These are phyloP conservation scores for Exobasidium cylindrosporum DNA, from an alignment of 1,284 basidiomycete genomes.

Conservation along the genomic window DNA sequence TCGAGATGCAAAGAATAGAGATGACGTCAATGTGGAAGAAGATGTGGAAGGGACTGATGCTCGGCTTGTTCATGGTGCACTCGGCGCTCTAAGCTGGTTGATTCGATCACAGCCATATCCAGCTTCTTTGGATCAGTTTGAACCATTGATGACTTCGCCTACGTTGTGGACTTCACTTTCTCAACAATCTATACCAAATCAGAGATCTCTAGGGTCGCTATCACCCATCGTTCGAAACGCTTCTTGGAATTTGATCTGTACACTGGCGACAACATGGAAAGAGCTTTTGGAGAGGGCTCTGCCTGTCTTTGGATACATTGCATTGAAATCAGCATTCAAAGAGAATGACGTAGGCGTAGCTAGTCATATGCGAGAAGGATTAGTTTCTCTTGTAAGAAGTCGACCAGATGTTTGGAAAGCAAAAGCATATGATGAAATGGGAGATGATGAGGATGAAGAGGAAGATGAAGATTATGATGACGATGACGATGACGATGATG, in stretches of 20 bases:
- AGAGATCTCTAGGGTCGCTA: slow-evolving; percentile 29
- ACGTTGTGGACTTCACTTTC: slow-evolving; percentile 28
- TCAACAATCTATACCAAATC: slow-evolving; percentile 22
- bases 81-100: slow-evolving; percentile 34
- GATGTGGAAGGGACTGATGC: slow-evolving; percentile 43
- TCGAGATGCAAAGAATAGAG: slow-evolving; percentile 49
- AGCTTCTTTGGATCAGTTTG: slow-evolving; percentile 19
- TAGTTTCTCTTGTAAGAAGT: slow-evolving; percentile 39
- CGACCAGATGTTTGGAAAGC: slow-evolving; percentile 50
- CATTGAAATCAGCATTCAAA: slow-evolving; percentile 40
- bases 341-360: slow-evolving; percentile 40
- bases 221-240: slow-evolving; percentile 35
- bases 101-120: slow-evolving; percentile 6
- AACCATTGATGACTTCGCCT: slow-evolving; percentile 27
- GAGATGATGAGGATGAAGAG: slow-evolving; percentile 14
- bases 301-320: slow-evolving; percentile 21
- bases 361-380: slow-evolving; percentile 30
- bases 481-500: slow-evolving; percentile 20
- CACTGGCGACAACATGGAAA: not conserved
- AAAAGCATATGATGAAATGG: slow-evolving; percentile 22
- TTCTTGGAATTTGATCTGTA: slow-evolving; percentile 33
- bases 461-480: slow-evolving; percentile 20
- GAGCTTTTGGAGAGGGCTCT: not conserved
- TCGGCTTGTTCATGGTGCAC: slow-evolving; percentile 44
- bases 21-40: slow-evolving; percentile 52